Conservation (phyloP, 2,329 filamentous ascomycete genomes). For the Claviceps cyperi region DNA sequence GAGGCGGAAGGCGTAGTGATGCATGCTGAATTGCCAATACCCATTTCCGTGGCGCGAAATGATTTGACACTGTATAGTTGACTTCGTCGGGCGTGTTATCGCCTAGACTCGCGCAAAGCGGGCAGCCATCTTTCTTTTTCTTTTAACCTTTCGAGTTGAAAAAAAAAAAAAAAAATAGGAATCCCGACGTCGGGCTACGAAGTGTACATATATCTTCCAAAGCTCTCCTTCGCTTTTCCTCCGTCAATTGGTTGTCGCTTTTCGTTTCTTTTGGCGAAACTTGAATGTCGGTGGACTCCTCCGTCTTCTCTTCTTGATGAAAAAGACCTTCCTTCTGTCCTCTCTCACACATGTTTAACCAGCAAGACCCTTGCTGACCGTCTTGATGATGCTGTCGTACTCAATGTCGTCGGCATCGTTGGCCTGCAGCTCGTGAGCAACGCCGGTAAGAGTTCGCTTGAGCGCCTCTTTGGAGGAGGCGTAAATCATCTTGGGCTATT, state of each 20-base stretch:
- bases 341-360: slow-evolving; percentile 18
- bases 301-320: background rate
- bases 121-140: background rate
- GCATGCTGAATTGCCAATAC: background rate
- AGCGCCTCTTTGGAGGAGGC: slow-evolving; percentile 77
- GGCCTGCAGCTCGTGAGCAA: slow-evolving; percentile 67
- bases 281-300: background rate
- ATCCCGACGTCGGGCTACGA: slow-evolving; percentile 2
- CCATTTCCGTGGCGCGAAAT: background rate
- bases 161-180: slow-evolving; percentile 3
- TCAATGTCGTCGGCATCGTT: slow-evolving; percentile 76
- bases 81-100: background rate
- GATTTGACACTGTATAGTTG: background rate
- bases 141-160: background rate
- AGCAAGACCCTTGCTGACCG: slow-evolving; percentile 48
- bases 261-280: background rate
- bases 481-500: slow-evolving; percentile 76
- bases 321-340: background rate
- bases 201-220: slow-evolving; percentile 2
- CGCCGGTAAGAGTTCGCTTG: slow-evolving; percentile 62
- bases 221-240: background rate
- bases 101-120: background rate
- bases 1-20: background rate
- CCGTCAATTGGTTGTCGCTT: background rate
- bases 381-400: slow-evolving; percentile 54